Evolutionary conservation across 2,329 filamentous ascomycete species (phyloP).

Genomic region (Diaporthe sp.): DNA sequence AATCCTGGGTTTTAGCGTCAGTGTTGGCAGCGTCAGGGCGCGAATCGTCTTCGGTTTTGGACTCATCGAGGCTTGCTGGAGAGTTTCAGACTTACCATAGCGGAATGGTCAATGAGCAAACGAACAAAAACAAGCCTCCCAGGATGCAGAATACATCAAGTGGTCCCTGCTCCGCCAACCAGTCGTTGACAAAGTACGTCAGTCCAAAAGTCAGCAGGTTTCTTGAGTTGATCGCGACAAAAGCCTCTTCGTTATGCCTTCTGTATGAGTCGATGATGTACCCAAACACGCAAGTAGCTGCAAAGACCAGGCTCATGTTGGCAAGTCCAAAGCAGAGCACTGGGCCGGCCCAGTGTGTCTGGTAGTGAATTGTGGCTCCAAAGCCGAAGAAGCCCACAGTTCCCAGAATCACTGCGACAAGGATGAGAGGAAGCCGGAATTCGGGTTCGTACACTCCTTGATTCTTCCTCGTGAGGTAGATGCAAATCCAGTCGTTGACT

Average conservation of each 20-base stretch:
- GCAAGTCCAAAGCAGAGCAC: constrained; percentile 62
- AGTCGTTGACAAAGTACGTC: constrained; percentile 58
- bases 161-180: constrained; percentile 51
- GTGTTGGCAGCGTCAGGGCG: too few species aligned
- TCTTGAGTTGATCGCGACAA: constrained; percentile 64
- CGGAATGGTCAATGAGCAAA: constrained; percentile 60
- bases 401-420: constrained; percentile 55
- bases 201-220: constrained; percentile 61
- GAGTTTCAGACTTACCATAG: constrained; percentile 51
- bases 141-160: constrained; percentile 54
- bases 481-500: constrained; percentile 58
- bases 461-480: constrained; percentile 62
- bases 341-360: constrained; percentile 62
- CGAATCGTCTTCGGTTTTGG: background rate
- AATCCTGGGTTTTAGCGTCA: constrained; percentile 47
- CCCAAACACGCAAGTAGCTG: constrained; percentile 61
- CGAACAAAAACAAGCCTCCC: constrained; percentile 55
- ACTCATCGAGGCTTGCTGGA: background rate
- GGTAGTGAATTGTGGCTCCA: constrained; percentile 57
- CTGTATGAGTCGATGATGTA: constrained; percentile 64
- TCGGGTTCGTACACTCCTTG: constrained; percentile 67
- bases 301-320: constrained; percentile 61
- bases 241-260: constrained; percentile 60
- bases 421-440: constrained; percentile 59
- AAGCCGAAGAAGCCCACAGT: constrained; percentile 62